Conservation (phyloP, 371 early-diverging fungal genomes). For the Mucor saturninus region DNA sequence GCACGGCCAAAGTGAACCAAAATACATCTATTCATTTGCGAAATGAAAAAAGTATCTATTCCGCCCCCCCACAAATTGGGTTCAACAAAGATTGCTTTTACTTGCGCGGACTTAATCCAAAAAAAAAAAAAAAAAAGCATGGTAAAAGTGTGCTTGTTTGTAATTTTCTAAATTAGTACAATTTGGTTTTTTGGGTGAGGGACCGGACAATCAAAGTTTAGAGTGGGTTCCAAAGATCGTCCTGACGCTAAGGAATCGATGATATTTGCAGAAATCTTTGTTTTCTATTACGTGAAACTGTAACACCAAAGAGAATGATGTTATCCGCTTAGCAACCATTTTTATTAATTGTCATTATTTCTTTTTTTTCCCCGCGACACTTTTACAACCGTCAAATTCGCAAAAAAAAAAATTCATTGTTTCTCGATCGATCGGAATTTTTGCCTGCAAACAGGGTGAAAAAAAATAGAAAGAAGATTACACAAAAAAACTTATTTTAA, state of each 20-base stretch:
- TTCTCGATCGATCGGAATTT: slow-evolving; percentile 1
- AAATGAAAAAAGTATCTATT: background rate
- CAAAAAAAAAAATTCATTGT: slow-evolving; percentile 1
- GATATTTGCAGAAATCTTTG: background rate
- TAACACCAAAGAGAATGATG: background rate
- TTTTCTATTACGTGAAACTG: background rate
- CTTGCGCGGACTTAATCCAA: slow-evolving; percentile 3
- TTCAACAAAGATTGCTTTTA: too few relatives aligned
- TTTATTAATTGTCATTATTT: background rate
- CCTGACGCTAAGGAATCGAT: background rate
- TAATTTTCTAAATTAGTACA: slow-evolving; percentile 6
- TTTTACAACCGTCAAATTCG: background rate
- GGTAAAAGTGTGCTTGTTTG: background rate
- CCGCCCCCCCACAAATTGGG: background rate
- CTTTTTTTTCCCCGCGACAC: background rate
- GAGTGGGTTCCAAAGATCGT: background rate
- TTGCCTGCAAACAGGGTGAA: too few relatives aligned
- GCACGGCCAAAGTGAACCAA: background rate
- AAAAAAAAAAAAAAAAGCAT: slow-evolving; percentile 3
- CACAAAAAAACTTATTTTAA: too few relatives aligned
- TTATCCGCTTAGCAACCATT: background rate
- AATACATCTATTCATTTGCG: background rate
- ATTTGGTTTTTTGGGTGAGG: background rate
- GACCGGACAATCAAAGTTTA: slow-evolving; percentile 2
- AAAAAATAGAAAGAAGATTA: too few relatives aligned